Evolutionary conservation across 768 basidiomycete genomes (phyloP).

Genomic region (Postia placenta): DNA sequence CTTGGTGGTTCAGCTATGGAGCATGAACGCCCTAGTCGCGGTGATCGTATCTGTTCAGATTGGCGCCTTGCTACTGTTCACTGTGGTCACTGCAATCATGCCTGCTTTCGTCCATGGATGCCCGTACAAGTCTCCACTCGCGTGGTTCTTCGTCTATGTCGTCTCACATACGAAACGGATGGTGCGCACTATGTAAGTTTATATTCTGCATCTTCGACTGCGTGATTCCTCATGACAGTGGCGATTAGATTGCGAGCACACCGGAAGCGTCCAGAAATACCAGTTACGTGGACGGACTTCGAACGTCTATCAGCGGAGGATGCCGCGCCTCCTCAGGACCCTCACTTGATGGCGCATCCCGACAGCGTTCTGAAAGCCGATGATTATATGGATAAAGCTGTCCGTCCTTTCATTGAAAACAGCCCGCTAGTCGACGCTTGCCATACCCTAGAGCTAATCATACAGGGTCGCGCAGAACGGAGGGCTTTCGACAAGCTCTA

Average conservation of each 20-base stretch:
- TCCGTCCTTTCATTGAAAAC: background rate
- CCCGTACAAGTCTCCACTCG: conserved; percentile 12
- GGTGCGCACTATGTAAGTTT: background rate
- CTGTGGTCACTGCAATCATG: conserved; percentile 5
- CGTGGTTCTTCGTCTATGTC: conserved; percentile 1
- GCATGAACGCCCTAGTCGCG: conserved; percentile 11
- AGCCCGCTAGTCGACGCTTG: background rate
- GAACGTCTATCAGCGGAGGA: background rate
- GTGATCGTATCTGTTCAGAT: conserved; percentile 1
- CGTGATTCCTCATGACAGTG: background rate
- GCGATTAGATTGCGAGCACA: background rate
- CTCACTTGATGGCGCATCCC: background rate
- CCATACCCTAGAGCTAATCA: background rate
- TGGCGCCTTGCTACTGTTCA: background rate
- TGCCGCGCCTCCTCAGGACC: background rate
- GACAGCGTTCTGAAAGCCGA: background rate
- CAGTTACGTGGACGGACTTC: background rate
- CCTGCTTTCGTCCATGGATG: conserved; percentile 8
- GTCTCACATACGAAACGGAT: background rate
- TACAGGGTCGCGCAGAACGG: background rate
- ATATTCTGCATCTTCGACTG: background rate
- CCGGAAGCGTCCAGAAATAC: background rate
- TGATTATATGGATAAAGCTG: background rate
- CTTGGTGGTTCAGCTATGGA: conserved; percentile 16
- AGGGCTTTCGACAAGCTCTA: background rate